phyloP scores from a whole-genome alignment of 495 filamentous ascomycete species.

The Lindgomyces ingoldianus region DNA sequence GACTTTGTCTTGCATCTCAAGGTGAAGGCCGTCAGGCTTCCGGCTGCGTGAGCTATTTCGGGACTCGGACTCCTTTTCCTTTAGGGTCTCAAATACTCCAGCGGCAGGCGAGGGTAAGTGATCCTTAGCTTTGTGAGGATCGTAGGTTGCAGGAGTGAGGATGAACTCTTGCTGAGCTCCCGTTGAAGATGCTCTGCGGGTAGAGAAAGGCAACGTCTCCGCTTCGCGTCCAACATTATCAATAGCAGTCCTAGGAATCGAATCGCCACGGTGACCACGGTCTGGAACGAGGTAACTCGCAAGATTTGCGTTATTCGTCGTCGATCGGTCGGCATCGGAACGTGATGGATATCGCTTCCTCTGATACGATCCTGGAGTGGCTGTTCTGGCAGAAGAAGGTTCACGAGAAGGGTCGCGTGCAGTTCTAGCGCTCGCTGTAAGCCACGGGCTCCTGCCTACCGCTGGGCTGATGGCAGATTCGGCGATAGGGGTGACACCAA shows the following conservation, averaged over 20 bases:
- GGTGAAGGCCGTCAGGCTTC: conserved; percentile 77
- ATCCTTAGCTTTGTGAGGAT: conserved; percentile 27
- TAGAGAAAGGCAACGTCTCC: conserved; percentile 35
- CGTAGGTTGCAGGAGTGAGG: conserved; percentile 38
- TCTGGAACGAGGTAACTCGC: conserved; percentile 31
- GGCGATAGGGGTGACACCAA: conserved; percentile 83
- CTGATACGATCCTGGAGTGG: conserved; percentile 68
- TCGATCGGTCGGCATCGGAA: conserved; percentile 62
- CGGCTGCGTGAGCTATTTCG: conserved; percentile 75
- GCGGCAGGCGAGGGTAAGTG: conserved; percentile 59
- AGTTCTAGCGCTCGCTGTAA: conserved; percentile 36
- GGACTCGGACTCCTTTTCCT: conserved; percentile 52
- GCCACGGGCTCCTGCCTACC: conserved; percentile 49
- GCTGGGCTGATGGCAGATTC: conserved; percentile 69
- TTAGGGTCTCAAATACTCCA: conserved; percentile 58
- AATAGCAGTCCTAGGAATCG: conserved; percentile 30
- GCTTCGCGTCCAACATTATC: conserved; percentile 34
- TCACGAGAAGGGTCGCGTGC: conserved; percentile 53
- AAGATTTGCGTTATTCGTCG: conserved; percentile 25
- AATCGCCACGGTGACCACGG: conserved; percentile 21
- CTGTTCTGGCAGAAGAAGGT: conserved; percentile 71
- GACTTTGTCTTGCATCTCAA: conserved; percentile 39
- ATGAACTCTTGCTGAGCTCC: conserved; percentile 22
- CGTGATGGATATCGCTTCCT: conserved; percentile 78
- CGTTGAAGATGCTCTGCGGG: conserved; percentile 24